A percentile compares a stretch with the other conserved stretches of the same genome.
These are phyloP conservation scores for Myxozyma udenii DNA, from an alignment of 805 yeast genomes.

Conservation along the genomic window DNA sequence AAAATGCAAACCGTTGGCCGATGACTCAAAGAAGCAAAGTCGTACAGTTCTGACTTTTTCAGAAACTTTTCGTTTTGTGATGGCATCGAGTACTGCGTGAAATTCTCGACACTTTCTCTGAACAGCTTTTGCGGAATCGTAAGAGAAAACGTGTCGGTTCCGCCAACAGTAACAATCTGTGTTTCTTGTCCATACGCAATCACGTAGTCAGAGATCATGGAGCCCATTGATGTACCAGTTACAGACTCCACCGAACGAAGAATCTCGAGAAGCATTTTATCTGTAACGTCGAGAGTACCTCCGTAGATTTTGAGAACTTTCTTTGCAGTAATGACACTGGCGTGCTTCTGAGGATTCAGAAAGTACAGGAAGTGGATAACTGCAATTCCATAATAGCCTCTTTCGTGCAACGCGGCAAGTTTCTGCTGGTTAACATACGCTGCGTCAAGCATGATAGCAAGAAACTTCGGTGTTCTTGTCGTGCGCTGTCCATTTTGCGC, in stretches of 20 bases:
- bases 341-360: conserved; percentile 46
- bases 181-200: background rate
- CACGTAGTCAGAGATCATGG: background rate
- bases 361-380: conserved; percentile 51
- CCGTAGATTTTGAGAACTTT: conserved; percentile 52
- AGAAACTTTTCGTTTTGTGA: too few relatives aligned
- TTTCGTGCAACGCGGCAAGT: too few relatives aligned
- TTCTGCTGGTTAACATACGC: too few relatives aligned
- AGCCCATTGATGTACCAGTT: background rate
- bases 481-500: too few relatives aligned
- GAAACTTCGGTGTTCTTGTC: too few relatives aligned
- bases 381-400: too few relatives aligned
- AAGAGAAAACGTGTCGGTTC: too few relatives aligned
- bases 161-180: too few relatives aligned
- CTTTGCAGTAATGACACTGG: conserved; percentile 49
- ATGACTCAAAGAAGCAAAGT: too few relatives aligned
- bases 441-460: too few relatives aligned
- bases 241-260: conserved; percentile 59
- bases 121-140: background rate
- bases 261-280: conserved; percentile 56
- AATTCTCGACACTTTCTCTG: conserved; percentile 8
- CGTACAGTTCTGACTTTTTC: too few relatives aligned
- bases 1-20: conserved; percentile 14
- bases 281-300: conserved; percentile 64
- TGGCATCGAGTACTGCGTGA: too few relatives aligned